phyloP scores from a whole-genome alignment of 2,329 filamentous ascomycete species.

The Helotiales sp. region DNA sequence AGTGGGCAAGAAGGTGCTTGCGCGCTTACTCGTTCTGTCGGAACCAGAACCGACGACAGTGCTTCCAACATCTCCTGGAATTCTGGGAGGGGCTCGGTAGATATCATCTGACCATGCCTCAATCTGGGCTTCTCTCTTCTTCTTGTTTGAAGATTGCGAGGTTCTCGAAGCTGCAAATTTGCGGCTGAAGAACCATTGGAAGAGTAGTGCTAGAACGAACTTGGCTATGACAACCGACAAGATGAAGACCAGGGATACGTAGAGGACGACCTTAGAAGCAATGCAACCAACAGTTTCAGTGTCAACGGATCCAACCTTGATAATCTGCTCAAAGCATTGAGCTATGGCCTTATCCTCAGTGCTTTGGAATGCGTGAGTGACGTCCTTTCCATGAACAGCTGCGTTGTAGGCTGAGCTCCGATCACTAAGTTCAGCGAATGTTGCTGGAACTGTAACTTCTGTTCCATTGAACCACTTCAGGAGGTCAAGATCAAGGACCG shows the following conservation, averaged over 20 bases:
- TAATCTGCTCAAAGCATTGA: conserved; percentile 86
- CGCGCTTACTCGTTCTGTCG: conserved; percentile 76
- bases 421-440: conserved; percentile 78
- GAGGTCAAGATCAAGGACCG: conserved; percentile 86
- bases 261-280: conserved; percentile 93
- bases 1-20: conserved; percentile 82
- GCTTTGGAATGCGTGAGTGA: conserved; percentile 84
- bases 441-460: conserved; percentile 72
- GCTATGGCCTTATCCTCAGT: conserved; percentile 77
- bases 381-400: conserved; percentile 77
- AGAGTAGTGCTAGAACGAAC: conserved; percentile 84
- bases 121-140: conserved; percentile 87
- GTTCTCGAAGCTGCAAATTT: conserved; percentile 85
- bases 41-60: conserved; percentile 56
- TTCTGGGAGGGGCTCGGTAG: conserved; percentile 82
- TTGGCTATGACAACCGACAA: conserved; percentile 82
- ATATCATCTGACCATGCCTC: conserved; percentile 99
- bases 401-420: conserved; percentile 59
- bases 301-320: conserved; percentile 94
- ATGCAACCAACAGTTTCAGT: conserved; percentile 97
- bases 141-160: conserved; percentile 76
- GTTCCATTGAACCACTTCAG: conserved; percentile 85
- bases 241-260: conserved; percentile 90
- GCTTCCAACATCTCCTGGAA: conserved; percentile 72
- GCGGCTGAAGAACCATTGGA: conserved; percentile 94